phyloP scores from a whole-genome alignment of 2,329 filamentous ascomycete species.

The Exutisphaerella laricina region DNA sequence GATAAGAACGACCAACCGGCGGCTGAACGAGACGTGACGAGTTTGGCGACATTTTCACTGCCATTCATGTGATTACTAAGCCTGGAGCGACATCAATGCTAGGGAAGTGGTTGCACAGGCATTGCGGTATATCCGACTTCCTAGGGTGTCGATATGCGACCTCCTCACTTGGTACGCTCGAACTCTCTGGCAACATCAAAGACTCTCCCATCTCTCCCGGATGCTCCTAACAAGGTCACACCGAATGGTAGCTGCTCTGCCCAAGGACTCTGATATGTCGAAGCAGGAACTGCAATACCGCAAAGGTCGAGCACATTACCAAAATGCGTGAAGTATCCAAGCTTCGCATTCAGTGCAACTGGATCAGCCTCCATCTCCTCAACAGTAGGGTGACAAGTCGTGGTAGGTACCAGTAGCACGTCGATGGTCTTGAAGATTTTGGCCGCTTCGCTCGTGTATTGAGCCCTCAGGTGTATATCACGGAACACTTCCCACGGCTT shows the following conservation, averaged over 20 bases:
- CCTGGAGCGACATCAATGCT: too few relatives aligned
- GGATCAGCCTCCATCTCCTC: conserved; percentile 49
- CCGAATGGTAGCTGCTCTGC: conserved; percentile 36
- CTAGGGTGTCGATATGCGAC: too few relatives aligned
- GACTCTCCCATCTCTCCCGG: conserved; percentile 36
- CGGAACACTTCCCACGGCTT: conserved; percentile 46
- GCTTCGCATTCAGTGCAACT: conserved; percentile 48
- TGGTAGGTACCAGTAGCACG: conserved; percentile 52
- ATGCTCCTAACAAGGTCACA: conserved; percentile 37
- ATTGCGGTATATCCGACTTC: too few relatives aligned
- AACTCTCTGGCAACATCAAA: conserved; percentile 37
- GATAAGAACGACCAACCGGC: too few relatives aligned
- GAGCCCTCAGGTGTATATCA: conserved; percentile 44
- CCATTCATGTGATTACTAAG: too few relatives aligned
- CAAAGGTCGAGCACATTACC: conserved; percentile 57
- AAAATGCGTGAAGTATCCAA: conserved; percentile 56
- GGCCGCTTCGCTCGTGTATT: conserved; percentile 42
- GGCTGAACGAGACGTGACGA: too few relatives aligned
- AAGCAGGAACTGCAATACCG: conserved; percentile 50
- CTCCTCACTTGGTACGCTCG: conserved; percentile 21
- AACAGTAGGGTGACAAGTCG: conserved; percentile 45
- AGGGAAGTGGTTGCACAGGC: too few relatives aligned
- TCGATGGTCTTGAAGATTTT: conserved; percentile 40
- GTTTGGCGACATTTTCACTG: too few relatives aligned
- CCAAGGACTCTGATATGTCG: conserved; percentile 31